These are phyloP conservation scores for Peronosclerospora sorghi DNA, from an alignment of 352 stramenopile genomes.

Conservation along the genomic window DNA sequence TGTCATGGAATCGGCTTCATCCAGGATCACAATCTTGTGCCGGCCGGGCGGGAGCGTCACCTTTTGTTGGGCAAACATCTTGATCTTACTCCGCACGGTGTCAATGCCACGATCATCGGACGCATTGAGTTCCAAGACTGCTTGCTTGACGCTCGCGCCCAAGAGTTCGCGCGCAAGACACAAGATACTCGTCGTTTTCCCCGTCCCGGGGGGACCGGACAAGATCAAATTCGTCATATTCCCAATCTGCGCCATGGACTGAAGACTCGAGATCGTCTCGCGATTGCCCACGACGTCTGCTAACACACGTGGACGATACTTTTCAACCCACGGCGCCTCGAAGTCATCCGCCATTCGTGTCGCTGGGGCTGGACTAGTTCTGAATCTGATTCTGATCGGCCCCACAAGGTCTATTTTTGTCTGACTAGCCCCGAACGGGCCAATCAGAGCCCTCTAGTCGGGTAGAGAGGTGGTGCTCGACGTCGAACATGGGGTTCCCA, in stretches of 20 bases:
- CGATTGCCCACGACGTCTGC: constrained; percentile 96
- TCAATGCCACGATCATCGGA: constrained; percentile 91
- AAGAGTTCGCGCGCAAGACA: constrained; percentile 86
- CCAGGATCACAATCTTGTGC: constrained; percentile 99
- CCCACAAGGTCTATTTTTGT: too few relatives aligned
- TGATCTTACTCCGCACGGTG: constrained; percentile 95
- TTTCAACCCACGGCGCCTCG: constrained; percentile 97
- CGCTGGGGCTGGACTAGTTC: too few relatives aligned
- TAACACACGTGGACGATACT: constrained; percentile 90
- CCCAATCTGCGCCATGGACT: constrained; percentile 91
- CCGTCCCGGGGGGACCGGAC: constrained; percentile 85
- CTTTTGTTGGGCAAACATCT: constrained; percentile 99
- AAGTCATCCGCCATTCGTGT: constrained; percentile 56
- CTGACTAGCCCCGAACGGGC: too few relatives aligned
- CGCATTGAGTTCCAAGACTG: constrained; percentile 97
- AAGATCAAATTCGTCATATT: constrained; percentile 99
- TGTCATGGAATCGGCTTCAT: constrained; percentile 99
- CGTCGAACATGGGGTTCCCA: constrained; percentile 28
- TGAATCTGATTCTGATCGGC: too few relatives aligned
- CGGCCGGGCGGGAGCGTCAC: constrained; percentile 84
- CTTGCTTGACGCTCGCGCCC: constrained; percentile 68
- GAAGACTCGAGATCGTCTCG: constrained; percentile 91
- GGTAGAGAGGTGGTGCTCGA: too few relatives aligned
- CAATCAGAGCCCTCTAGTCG: too few relatives aligned
- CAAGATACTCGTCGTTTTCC: constrained; percentile 91